phyloP scores from a whole-genome alignment of 2,329 filamentous ascomycete species.

The Aureobasidium sp. region DNA sequence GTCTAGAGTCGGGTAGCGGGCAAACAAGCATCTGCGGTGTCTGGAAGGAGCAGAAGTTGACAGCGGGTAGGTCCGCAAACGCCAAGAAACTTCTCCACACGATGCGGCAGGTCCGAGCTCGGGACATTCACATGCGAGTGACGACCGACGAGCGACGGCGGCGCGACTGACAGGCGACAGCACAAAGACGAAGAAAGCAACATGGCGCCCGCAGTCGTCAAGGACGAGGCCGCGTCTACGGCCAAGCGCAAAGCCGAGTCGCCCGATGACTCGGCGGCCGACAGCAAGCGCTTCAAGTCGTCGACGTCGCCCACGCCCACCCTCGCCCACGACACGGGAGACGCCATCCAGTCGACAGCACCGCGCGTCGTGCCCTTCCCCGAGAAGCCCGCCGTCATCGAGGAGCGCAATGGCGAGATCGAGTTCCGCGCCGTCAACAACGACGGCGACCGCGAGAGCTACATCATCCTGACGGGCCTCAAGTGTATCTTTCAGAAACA shows the following conservation, averaged over 20 bases:
- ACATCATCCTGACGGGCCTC: conserved; percentile 88
- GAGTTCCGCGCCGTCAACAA: conserved; percentile 98
- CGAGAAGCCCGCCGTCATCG: conserved; percentile 87
- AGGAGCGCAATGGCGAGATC: conserved; percentile 89
- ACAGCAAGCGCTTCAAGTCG: conserved; percentile 55
- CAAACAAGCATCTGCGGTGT: neutral
- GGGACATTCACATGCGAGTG: conserved; percentile 2
- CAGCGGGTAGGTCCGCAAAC: neutral
- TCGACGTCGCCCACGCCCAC: conserved; percentile 30
- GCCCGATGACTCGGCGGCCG: conserved; percentile 46
- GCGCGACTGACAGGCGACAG: neutral
- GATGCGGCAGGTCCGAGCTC: neutral
- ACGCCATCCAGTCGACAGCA: conserved; percentile 40
- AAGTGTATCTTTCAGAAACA: conserved; percentile 99
- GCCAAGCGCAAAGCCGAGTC: conserved; percentile 68
- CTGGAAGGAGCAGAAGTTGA: neutral
- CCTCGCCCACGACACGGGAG: conserved; percentile 24
- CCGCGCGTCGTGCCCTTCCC: conserved; percentile 62
- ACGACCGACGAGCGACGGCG: neutral
- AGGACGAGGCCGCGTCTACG: conserved; percentile 27
- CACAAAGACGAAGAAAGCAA: neutral
- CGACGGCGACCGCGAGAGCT: conserved; percentile 75
- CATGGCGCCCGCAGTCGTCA: conserved; percentile 14
- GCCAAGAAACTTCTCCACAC: neutral
- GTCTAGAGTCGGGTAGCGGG: neutral